Base-by-base conservation (phyloP, 192 early-diverging fungal genomes). In the Backusella westeae region DNA sequence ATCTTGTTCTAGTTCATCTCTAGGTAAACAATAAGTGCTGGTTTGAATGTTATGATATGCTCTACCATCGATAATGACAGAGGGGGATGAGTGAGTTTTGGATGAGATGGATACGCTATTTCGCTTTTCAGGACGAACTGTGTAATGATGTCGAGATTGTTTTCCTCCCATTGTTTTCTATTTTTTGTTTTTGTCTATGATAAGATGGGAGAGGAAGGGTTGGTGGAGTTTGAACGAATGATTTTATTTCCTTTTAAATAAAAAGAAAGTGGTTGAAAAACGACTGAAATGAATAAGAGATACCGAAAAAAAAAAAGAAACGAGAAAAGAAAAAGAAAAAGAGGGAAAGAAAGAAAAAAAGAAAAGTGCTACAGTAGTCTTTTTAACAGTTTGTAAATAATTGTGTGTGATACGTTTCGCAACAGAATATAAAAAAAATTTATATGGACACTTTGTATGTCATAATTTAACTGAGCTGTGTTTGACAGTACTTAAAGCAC, bases 1-100 rank as follows among this genome's bases (percentile, higher is more conserved):
- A 66, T 81, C 80, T 69, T 81, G 76, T 69, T 81, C 80, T 65
- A 74, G n/a, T 59, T 81, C 80, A 74, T 81, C 80, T 17, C 76
- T 66, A 15, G 80, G 80, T 67, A 81, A 69, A 65, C 65, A 77
- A 70, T 81, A 81, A n/a, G 72, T 41, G 56, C 75, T 74, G 26
- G 41, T 56, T 23, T 74, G 75, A 26, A 81, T 69, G 63, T 77
- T 74, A 36, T 81, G 80, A 52, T 77, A 81, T 34, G 41, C 34
- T 65, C 80, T 67, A 19, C 80, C 80, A 7, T 77, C 71, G 21
- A 81, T 69, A 1, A 74, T 41, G 39, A 74, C n/a, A 39, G 72
- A 59, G 21, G 52, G 34, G 21, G 72, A 34, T 21, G 72, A 65
- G 41, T n/a, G 35, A n/a, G 9, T 39, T 69, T 39, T 38, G 2